Evolutionary conservation across 2,329 filamentous ascomycete species (phyloP).

Genomic region (Pseudogymnoascus sp.): DNA sequence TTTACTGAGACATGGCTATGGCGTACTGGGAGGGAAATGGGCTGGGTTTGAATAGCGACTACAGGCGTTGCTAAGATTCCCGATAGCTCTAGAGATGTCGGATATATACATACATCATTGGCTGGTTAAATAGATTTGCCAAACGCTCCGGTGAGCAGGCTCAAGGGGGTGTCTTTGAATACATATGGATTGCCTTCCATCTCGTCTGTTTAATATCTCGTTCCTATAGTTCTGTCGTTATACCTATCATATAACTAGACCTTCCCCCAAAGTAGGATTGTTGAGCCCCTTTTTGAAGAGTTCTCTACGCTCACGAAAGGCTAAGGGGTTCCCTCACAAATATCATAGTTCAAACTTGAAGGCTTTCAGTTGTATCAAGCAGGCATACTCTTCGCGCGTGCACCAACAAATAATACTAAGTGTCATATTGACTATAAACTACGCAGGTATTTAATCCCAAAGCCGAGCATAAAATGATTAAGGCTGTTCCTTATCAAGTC

Average conservation of each 20-base stretch:
- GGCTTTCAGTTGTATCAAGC: no score
- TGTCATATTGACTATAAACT: slow-evolving; percentile 6
- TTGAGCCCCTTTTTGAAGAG: not conserved
- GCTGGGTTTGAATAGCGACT: not conserved
- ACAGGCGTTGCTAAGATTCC: slow-evolving; percentile 2
- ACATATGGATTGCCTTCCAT: not conserved
- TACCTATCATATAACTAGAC: not conserved
- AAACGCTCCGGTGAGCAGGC: not conserved
- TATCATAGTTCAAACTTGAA: not conserved
- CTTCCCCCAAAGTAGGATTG: not conserved
- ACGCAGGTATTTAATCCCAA: not conserved
- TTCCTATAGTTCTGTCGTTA: not conserved
- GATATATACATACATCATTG: not conserved
- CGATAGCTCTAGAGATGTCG: not conserved
- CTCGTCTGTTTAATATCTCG: not conserved
- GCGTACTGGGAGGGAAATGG: not conserved
- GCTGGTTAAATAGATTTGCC: not conserved
- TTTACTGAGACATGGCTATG: not conserved
- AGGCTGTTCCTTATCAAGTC: not conserved
- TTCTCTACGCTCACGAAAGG: not conserved
- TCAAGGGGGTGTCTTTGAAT: not conserved
- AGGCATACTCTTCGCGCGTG: not conserved
- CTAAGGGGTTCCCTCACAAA: no score
- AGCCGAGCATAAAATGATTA: not conserved
- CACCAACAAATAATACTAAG: not conserved